phyloP scores from a whole-genome alignment of 805 yeast species.

The Kuraishia cidri region DNA sequence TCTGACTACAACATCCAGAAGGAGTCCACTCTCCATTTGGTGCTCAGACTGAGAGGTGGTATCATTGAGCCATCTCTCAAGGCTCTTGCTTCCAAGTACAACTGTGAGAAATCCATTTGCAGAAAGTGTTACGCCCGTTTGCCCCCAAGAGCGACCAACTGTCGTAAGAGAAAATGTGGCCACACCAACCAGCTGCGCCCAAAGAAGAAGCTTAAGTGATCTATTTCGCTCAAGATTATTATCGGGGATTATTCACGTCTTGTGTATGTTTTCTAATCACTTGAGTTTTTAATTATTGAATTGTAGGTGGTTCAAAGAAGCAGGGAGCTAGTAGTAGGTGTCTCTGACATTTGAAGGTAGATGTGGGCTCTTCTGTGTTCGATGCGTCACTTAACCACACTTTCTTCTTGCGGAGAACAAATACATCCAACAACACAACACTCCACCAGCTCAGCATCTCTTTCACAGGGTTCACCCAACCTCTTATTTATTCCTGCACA shows the following conservation, averaged over 20 bases:
- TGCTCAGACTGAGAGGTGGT: slow-evolving; percentile 62
- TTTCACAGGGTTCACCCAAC: too few species aligned
- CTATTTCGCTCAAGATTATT: slow-evolving; percentile 29
- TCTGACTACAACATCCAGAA: slow-evolving; percentile 94
- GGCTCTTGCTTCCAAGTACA: slow-evolving; percentile 98
- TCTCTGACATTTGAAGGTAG: too few species aligned
- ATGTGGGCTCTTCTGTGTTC: too few species aligned
- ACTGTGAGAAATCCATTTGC: slow-evolving; percentile 99
- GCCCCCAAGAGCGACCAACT: slow-evolving; percentile 99
- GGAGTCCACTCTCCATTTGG: slow-evolving; percentile 67
- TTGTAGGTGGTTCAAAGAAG: slow-evolving; percentile 1
- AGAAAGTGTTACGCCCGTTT: slow-evolving; percentile 99
- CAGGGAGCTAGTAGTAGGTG: neutral
- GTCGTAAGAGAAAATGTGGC: slow-evolving; percentile 99
- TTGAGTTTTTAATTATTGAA: slow-evolving; percentile 3
- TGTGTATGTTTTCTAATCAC: too few species aligned
- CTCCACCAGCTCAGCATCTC: too few species aligned
- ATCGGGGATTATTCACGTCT: too few species aligned
- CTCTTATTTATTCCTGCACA: too few species aligned
- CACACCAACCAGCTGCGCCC: slow-evolving; percentile 99
- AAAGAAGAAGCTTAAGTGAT: slow-evolving; percentile 97
- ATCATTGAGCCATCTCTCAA: slow-evolving; percentile 99
- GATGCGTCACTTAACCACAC: too few species aligned
- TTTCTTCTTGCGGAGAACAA: too few species aligned
- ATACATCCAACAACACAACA: too few species aligned